Percentiles rank a stretch among this genome's conserved stretches.
phyloP scores from a whole-genome alignment of 331 rosid species.

The Malus hybrid region DNA sequence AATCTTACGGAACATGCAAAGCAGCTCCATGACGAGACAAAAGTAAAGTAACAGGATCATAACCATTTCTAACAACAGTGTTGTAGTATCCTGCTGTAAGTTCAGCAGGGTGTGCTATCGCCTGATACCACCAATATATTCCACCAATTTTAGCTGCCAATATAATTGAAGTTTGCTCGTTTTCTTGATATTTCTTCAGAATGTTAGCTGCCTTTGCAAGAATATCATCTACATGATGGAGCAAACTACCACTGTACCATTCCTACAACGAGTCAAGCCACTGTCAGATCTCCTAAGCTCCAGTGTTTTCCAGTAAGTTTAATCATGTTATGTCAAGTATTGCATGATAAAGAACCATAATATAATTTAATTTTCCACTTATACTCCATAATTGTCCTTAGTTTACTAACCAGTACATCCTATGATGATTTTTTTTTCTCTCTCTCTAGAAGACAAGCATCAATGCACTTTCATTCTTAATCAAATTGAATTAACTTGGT shows the following conservation, averaged over 20 bases:
- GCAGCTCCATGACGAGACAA: slow-evolving; percentile 33
- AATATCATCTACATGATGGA: no score
- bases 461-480: neutral
- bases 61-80: slow-evolving; percentile 24
- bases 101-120: slow-evolving; percentile 32
- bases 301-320: no score
- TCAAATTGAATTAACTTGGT: neutral
- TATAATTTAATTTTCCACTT: neutral
- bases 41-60: slow-evolving; percentile 22
- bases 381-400: neutral
- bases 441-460: neutral
- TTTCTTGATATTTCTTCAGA: neutral
- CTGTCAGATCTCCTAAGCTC: no score
- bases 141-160: slow-evolving; percentile 33
- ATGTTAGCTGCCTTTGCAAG: no score
- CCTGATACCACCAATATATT: slow-evolving; percentile 25
- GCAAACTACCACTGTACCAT: no score
- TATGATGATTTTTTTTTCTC: neutral
- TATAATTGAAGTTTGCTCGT: slow-evolving; percentile 9
- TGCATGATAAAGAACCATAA: neutral
- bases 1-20: slow-evolving; percentile 28
- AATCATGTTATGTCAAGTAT: neutral
- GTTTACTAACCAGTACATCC: neutral
- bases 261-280: no score
- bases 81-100: slow-evolving; percentile 40